phyloP scores from a whole-genome alignment of 2,329 filamentous ascomycete species.

The Aspergillus melleus region DNA sequence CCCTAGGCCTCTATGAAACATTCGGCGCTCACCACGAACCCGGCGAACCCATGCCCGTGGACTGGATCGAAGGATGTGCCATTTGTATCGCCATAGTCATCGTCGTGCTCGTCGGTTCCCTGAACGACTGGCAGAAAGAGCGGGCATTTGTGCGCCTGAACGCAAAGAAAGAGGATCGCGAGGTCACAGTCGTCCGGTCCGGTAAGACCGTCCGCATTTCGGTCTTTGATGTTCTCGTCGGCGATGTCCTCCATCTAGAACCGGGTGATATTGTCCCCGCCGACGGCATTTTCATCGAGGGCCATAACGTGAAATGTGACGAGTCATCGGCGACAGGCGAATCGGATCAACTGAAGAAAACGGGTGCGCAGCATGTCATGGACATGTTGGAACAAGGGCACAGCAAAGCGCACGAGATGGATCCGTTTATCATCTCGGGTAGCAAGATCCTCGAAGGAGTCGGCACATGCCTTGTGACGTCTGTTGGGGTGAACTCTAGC shows the following conservation, averaged over 20 bases:
- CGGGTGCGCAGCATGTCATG: conserved; percentile 56
- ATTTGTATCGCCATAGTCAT: conserved; percentile 72
- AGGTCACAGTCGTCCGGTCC: conserved; percentile 63
- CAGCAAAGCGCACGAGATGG: conserved; percentile 53
- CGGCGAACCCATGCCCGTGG: conserved; percentile 42
- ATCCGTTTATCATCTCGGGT: conserved; percentile 76
- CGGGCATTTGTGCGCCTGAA: conserved; percentile 59
- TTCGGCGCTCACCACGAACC: conserved; percentile 23
- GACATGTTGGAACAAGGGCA: conserved; percentile 47
- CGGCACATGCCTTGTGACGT: conserved; percentile 71
- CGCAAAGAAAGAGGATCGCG: conserved; percentile 65
- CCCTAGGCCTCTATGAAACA: conserved; percentile 64
- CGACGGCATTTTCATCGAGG: conserved; percentile 66
- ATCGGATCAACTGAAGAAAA: conserved; percentile 67
- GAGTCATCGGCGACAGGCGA: conserved; percentile 71
- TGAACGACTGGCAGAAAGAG: conserved; percentile 74
- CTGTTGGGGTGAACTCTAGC: conserved; percentile 68
- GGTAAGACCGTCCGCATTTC: conserved; percentile 61
- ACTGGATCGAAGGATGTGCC: conserved; percentile 74
- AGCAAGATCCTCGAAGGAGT: conserved; percentile 72
- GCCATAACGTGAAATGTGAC: conserved; percentile 65
- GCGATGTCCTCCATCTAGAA: conserved; percentile 65
- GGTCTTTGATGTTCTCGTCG: conserved; percentile 64
- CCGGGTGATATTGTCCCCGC: conserved; percentile 68
- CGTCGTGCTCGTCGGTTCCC: conserved; percentile 66